Evolutionary conservation across 306 rosid species (phyloP).

Genomic region (Lathyrus oleraceus): DNA sequence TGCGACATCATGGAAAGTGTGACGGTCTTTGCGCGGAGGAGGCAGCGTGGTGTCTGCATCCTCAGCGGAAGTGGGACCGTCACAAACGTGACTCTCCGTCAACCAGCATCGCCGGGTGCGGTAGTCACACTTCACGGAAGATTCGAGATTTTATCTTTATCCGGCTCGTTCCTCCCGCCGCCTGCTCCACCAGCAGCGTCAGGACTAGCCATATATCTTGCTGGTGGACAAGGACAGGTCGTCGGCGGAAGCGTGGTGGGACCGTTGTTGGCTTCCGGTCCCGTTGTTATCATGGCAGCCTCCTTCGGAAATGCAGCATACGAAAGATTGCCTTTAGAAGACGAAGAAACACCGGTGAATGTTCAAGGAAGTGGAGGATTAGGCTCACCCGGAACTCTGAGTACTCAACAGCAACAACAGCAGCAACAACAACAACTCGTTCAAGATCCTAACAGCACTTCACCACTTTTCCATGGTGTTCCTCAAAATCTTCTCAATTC

Average conservation of each 20-base stretch:
- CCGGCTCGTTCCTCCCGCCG: slow-evolving; percentile 89
- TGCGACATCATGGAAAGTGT: slow-evolving; percentile 84
- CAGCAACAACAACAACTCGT: slow-evolving; percentile 49
- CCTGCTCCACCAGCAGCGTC: slow-evolving; percentile 83
- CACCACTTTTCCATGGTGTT: slow-evolving; percentile 69
- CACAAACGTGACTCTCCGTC: slow-evolving; percentile 80
- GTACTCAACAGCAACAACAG: slow-evolving; percentile 47
- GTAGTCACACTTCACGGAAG: slow-evolving; percentile 86
- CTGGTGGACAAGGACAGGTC: slow-evolving; percentile 92
- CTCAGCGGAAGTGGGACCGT: slow-evolving; percentile 89
- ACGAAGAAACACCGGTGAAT: slow-evolving; percentile 49
- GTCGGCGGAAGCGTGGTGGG: slow-evolving; percentile 90
- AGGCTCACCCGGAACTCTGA: slow-evolving; percentile 60
- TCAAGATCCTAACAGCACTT: slow-evolving; percentile 56
- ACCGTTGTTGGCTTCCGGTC: slow-evolving; percentile 72
- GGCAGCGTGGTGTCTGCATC: slow-evolving; percentile 83
- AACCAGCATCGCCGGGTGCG: slow-evolving; percentile 80
- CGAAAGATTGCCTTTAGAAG: slow-evolving; percentile 88
- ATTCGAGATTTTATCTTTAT: slow-evolving; percentile 80
- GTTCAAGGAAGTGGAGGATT: slow-evolving; percentile 46
- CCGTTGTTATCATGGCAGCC: slow-evolving; percentile 87
- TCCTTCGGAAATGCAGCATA: slow-evolving; percentile 96
- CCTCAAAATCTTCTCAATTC: slow-evolving; percentile 85
- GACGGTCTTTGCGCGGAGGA: slow-evolving; percentile 65
- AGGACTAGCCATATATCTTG: slow-evolving; percentile 73